Base-by-base conservation (phyloP, 768 basidiomycete species). In the Lentinula aciculospora region DNA sequence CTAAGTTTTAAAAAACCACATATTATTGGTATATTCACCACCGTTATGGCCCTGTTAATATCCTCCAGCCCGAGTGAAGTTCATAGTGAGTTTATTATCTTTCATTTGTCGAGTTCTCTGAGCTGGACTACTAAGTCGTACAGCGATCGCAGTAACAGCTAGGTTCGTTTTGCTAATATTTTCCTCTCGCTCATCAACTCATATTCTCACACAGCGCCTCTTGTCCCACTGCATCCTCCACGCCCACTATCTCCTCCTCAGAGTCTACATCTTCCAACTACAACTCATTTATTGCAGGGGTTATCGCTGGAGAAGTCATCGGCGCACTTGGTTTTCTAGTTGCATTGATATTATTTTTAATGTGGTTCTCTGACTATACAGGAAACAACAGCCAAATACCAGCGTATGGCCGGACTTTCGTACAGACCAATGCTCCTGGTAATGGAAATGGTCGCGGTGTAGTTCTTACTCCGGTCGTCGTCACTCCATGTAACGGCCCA, bases 1-100 rank as follows among this genome's bases (percentile, higher is more conserved):
- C 89, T 34, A 98, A 84, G 65, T 97, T n/a, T n/a, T 94, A 71
- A 94, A 94, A 4, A 92, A 74, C 17, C 92, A 75, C 4, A 96
- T 75, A 10, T 95, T 89, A 2, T 80, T 79, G 32, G 75, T 78
- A 67, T 97, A 97, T 48, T 84, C 74, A 10, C 72, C 70, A 4
- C 91, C 89, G 61, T 95, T 88, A 71, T 96, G 94, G 2, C 95
- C 95, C n/a, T n/a, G 49, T 50, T 9, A 44, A 44, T 44, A 9
- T n/a, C 42, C 21, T 29, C 19, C 9, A 19, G 17, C 25, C 4
- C 49, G 7, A 34, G n/a, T n/a, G n/a, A n/a, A n/a, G 17, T 36
- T 17, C 49, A 34, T 50, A 31, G 49, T 50, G 32, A 50, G 49
- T 13, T 12, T 8, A 28, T 10, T 25, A 1, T 8, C 19, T 9